Evolutionary conservation across 768 basidiomycete species (phyloP).

Genomic region (Suillus paluster): DNA sequence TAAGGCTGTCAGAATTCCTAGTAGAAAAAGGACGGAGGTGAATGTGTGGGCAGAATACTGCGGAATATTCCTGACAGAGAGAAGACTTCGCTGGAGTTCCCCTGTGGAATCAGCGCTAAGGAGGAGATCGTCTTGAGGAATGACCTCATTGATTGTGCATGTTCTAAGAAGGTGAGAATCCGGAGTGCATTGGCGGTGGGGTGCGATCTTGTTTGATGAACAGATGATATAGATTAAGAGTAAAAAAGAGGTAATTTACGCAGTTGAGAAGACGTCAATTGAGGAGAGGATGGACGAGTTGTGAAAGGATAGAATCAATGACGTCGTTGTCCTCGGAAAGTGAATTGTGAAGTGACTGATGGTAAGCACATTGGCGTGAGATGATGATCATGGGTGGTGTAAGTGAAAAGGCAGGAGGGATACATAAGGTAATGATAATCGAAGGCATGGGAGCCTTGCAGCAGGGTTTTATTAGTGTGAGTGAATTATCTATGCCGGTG

Average conservation of each 20-base stretch:
- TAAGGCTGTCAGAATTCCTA: neutral
- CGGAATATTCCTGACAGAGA: neutral
- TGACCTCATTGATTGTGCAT: neutral
- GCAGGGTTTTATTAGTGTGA: neutral
- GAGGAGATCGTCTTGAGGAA: conserved; percentile 4
- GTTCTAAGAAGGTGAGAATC: neutral
- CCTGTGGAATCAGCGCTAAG: neutral
- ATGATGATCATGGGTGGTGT: neutral
- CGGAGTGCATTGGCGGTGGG: conserved; percentile 6
- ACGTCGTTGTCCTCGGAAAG: conserved; percentile 5
- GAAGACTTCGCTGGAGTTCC: neutral
- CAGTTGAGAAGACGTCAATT: neutral
- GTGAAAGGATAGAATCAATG: neutral
- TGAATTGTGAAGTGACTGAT: neutral
- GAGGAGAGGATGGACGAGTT: neutral
- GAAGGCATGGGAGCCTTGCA: conserved; percentile 4
- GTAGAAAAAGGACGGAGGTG: conserved; percentile 1
- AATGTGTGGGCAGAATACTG: neutral
- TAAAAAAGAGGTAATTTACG: neutral
- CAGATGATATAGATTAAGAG: neutral
- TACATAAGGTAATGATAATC: conserved; percentile 2
- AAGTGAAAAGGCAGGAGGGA: neutral
- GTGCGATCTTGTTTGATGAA: neutral
- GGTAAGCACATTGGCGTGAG: neutral
- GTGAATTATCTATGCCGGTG: neutral